Percentiles rank a stretch among this genome's conserved stretches.
These are phyloP conservation scores for Nannizziopsis barbatae DNA, from an alignment of 2,329 filamentous ascomycete species.

Conservation along the genomic window DNA sequence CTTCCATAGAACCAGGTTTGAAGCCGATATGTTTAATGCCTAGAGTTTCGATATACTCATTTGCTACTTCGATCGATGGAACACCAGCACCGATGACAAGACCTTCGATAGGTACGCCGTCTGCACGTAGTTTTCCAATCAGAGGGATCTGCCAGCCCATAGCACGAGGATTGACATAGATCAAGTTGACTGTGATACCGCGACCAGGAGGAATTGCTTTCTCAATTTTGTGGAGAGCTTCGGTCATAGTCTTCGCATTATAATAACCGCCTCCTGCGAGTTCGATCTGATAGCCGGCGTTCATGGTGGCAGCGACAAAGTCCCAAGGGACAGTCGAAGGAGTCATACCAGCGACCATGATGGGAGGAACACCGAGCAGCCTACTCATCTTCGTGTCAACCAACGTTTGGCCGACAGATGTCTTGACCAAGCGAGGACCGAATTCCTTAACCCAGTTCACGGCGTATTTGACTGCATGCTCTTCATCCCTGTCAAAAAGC, in stretches of 20 bases:
- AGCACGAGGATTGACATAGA: constrained; percentile 78
- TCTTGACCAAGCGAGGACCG: constrained; percentile 83
- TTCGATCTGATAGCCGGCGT: constrained; percentile 88
- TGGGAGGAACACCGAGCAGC: constrained; percentile 68
- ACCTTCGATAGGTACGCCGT: constrained; percentile 84
- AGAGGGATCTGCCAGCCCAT: constrained; percentile 91
- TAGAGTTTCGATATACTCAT: constrained; percentile 86
- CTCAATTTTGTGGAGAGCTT: constrained; percentile 74
- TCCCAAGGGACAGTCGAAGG: constrained; percentile 82
- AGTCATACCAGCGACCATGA: constrained; percentile 92
- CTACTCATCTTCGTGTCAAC: constrained; percentile 96
- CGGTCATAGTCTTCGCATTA: constrained; percentile 68
- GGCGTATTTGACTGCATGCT: constrained; percentile 88
- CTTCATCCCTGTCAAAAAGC: constrained; percentile 89
- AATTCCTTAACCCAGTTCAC: constrained; percentile 97
- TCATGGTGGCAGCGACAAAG: constrained; percentile 86
- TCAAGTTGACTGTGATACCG: constrained; percentile 80
- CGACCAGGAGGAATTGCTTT: constrained; percentile 70
- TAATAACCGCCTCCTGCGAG: constrained; percentile 84
- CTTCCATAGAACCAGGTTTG: constrained; percentile 82
- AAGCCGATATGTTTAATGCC: constrained; percentile 88
- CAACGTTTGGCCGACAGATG: constrained; percentile 75
- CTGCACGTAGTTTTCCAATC: constrained; percentile 64
- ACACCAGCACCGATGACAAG: constrained; percentile 88
- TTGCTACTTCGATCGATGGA: constrained; percentile 82